Evolutionary conservation across 1,284 basidiomycete species (phyloP).

Genomic region (Apiotrichum laibachii): DNA sequence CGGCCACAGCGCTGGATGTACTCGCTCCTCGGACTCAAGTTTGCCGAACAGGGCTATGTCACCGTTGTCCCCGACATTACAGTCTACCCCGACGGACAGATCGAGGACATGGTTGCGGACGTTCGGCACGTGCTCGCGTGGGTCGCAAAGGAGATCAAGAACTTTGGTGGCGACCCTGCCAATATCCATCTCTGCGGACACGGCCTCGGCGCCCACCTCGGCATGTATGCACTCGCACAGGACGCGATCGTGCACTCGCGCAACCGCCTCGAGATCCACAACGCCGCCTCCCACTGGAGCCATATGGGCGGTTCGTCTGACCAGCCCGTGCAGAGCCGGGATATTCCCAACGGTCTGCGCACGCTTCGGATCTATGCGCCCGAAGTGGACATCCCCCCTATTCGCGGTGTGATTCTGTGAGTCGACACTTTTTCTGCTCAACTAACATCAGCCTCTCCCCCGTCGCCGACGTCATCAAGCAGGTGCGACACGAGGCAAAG

Average conservation of each 20-base stretch:
- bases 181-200: conserved; percentile 48
- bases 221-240: conserved; percentile 42
- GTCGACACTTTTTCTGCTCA: neutral
- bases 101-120: conserved; percentile 25
- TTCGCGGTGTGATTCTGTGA: conserved; percentile 47
- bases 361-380: conserved; percentile 45
- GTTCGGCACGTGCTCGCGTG: conserved; percentile 24
- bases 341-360: conserved; percentile 25
- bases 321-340: conserved; percentile 5
- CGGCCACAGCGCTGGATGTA: conserved; percentile 24
- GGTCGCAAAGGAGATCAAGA: conserved; percentile 19
- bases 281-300: conserved; percentile 18
- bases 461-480: conserved; percentile 51
- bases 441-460: conserved; percentile 34
- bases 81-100: conserved; percentile 24
- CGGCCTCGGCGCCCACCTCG: conserved; percentile 48
- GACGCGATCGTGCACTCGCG: conserved; percentile 31
- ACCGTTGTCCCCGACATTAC: conserved; percentile 29
- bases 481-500: conserved; percentile 43
- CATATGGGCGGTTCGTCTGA: conserved; percentile 7
- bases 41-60: conserved; percentile 32
- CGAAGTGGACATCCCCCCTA: conserved; percentile 40
- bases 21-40: conserved; percentile 22
- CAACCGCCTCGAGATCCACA: conserved; percentile 24
- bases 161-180: conserved; percentile 42